Percentiles rank a stretch among this genome's conserved stretches.
phyloP scores from a whole-genome alignment of 257 asterid genomes.

The Plantago ovata region DNA sequence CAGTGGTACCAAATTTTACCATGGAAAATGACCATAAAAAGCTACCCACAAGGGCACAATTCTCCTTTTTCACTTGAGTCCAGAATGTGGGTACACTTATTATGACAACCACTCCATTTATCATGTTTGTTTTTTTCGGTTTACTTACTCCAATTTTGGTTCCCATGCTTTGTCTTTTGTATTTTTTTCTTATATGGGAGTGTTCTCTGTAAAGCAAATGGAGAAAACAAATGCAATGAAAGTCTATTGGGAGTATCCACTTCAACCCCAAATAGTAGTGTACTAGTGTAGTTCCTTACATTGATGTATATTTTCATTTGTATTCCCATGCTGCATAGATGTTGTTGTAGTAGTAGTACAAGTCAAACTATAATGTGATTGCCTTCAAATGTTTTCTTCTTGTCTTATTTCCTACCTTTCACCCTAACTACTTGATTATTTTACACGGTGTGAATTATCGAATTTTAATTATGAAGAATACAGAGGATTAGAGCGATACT shows the following conservation, averaged over 20 bases:
- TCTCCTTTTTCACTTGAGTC: conserved; percentile 16
- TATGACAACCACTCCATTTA: conserved; percentile 24
- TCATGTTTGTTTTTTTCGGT: conserved; percentile 20
- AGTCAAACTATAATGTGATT: conserved; percentile 21
- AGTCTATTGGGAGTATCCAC: conserved; percentile 18
- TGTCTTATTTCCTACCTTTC: background rate
- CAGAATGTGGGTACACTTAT: conserved; percentile 18
- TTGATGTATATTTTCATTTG: conserved; percentile 5
- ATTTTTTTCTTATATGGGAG: conserved; percentile 16
- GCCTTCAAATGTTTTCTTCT: conserved; percentile 3
- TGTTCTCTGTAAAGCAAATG: conserved; percentile 23
- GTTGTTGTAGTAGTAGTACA: conserved; percentile 6
- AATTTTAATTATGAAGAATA: too few relatives aligned
- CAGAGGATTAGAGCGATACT: too few relatives aligned
- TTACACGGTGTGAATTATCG: too few relatives aligned
- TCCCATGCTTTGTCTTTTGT: conserved; percentile 15
- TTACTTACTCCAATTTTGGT: conserved; percentile 22
- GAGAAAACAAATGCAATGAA: conserved; percentile 30
- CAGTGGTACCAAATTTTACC: too few relatives aligned
- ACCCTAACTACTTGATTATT: background rate
- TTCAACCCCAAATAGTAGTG: conserved; percentile 12
- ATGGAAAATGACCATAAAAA: too few relatives aligned
- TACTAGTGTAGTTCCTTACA: background rate
- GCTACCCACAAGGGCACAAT: conserved; percentile 9
- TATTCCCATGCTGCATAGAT: conserved; percentile 6